phyloP scores from a whole-genome alignment of 305 asterid species.

The Fraxinus xanthoxyloides region DNA sequence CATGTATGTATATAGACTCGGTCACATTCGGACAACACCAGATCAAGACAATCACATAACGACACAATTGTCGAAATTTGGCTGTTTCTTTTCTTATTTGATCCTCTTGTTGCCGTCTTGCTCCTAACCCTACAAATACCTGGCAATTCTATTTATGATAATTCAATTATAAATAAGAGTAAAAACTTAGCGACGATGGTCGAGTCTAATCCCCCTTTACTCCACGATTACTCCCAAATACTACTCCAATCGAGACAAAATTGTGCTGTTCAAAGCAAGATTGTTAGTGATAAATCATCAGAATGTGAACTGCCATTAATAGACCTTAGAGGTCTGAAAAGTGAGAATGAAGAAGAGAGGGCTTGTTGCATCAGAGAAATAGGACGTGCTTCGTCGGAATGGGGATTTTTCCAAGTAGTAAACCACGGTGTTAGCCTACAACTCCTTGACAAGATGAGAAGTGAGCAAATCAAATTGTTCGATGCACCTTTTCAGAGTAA shows the following conservation, averaged over 20 bases:
- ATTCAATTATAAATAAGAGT: neutral
- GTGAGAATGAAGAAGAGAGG: slow-evolving; percentile 26
- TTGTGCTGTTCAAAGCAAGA: neutral
- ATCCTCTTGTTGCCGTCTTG: neutral
- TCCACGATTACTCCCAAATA: slow-evolving; percentile 15
- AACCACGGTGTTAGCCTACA: slow-evolving; percentile 61
- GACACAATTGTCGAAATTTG: slow-evolving; percentile 32
- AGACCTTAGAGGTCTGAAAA: slow-evolving; percentile 32
- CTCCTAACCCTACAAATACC: slow-evolving; percentile 21
- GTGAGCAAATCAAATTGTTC: slow-evolving; percentile 49
- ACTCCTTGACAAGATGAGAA: slow-evolving; percentile 44
- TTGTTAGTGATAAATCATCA: neutral
- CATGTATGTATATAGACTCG: neutral
- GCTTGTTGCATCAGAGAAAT: slow-evolving; percentile 33
- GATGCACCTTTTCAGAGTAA: slow-evolving; percentile 46
- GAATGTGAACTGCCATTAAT: slow-evolving; percentile 44
- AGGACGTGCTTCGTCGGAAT: slow-evolving; percentile 51
- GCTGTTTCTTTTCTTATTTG: neutral
- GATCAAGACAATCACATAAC: slow-evolving; percentile 2
- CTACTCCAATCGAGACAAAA: neutral
- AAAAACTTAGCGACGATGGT: neutral
- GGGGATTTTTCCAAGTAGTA: slow-evolving; percentile 80
- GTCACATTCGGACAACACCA: neutral
- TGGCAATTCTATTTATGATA: neutral
- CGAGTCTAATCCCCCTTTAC: slow-evolving; percentile 34